Base-by-base conservation (phyloP, 2,329 filamentous ascomycete genomes). In the Calcarisporium arbuscula region DNA sequence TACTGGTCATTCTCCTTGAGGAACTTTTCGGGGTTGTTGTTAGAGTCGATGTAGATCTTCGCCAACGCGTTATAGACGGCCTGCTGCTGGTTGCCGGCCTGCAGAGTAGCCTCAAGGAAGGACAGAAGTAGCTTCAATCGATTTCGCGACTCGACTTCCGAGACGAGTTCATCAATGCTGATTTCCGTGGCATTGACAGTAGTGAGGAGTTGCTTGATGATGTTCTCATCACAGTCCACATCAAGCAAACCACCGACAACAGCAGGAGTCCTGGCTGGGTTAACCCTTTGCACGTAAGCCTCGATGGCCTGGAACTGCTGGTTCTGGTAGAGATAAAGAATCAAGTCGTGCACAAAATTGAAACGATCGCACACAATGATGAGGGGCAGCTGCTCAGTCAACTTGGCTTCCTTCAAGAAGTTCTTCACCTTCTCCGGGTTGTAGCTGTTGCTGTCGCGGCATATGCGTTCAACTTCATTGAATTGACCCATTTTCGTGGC, bases 341-440 rank as follows among this genome's bases (percentile, higher is more conserved):
- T 87, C 54, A 98, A 65, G 54, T 98, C 92, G 55, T 98, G 92
- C 27, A 96, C 87, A 54, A 98, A 95, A 68, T 96, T 94, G 75
- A 94, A 95, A n/a, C 90, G 86, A 57, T 98, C 92, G 65, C 94
- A 98, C 39, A 98, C 88, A 50, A 96, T 95, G 64, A 98, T 98
- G 35, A 98, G 70, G 28, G 92, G 92, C 28, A 98, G 74, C 65
- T 95, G 90, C 61, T 98, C 92, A 3, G 82, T 80, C 28, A 98
- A 71, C 47, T 82, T 84, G 35, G 92, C 90, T 60, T 98, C 94
- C 68, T 98, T 98, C 42, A 98, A 70, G 77, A 96, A 98, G 69
- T 98, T 98, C 74, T 95, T 95, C 38, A 95, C 87, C 71, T 95
- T 94, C 62, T 95, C 88, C 0, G 88, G 75, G 59, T 95, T 90